These are phyloP conservation scores for Zizania palustris DNA, from an alignment of 202 grass and related monocot genomes.

Conservation along the genomic window DNA sequence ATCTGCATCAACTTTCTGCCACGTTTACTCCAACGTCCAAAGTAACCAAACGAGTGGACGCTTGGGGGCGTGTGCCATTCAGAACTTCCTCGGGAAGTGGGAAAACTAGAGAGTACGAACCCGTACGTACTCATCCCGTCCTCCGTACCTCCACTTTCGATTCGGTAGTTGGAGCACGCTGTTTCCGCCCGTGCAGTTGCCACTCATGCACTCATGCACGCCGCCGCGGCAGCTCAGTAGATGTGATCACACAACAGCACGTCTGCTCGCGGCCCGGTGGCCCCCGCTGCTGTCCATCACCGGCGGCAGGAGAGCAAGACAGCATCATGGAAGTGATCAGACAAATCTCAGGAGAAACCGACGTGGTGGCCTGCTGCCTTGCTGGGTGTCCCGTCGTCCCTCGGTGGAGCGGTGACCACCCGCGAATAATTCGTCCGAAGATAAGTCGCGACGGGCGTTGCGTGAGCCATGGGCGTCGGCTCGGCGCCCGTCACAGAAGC, in stretches of 20 bases:
- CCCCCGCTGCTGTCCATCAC: no score
- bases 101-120: slow-evolving; percentile 29
- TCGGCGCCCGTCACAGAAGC: no score
- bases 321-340: no score
- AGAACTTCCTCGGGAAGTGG: neutral
- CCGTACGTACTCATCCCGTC: slow-evolving; percentile 37
- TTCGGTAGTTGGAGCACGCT: slow-evolving; percentile 40
- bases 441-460: slow-evolving; percentile 28
- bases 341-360: no score
- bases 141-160: slow-evolving; percentile 14
- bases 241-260: neutral
- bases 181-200: slow-evolving; percentile 20
- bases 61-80: slow-evolving; percentile 31
- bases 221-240: neutral
- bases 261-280: neutral
- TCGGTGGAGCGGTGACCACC: neutral
- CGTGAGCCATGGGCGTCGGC: neutral
- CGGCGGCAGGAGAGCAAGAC: no score
- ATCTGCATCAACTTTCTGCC: slow-evolving; percentile 10
- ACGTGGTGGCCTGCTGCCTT: no score
- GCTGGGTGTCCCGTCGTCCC: no score
- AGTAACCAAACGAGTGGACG: no score
- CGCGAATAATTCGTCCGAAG: neutral
- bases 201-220: slow-evolving; percentile 11
- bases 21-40: no score